Evolutionary conservation across 805 yeast species (phyloP).

Genomic region (Yarrowia sp.): DNA sequence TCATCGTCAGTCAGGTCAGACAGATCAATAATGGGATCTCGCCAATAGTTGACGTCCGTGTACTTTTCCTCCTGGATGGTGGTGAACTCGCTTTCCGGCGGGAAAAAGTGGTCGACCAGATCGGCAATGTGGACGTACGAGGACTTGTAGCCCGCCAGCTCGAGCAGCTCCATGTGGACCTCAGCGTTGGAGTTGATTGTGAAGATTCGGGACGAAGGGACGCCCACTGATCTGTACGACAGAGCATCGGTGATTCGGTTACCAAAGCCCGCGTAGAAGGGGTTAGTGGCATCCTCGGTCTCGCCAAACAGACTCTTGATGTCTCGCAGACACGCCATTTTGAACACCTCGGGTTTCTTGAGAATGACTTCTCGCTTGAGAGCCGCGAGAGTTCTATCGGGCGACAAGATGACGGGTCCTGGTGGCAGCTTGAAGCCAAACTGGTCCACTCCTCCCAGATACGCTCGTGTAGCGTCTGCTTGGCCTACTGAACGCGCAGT

Average conservation of each 20-base stretch:
- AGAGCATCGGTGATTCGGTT: slow-evolving; percentile 96
- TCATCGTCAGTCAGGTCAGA: slow-evolving; percentile 46
- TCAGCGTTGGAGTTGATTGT: slow-evolving; percentile 97
- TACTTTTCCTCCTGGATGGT: slow-evolving; percentile 61
- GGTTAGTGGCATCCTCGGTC: slow-evolving; percentile 49
- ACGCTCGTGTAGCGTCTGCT: slow-evolving; percentile 89
- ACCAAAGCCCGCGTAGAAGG: slow-evolving; percentile 98
- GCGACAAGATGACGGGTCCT: slow-evolving; percentile 95
- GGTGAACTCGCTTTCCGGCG: slow-evolving; percentile 65
- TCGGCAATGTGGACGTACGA: slow-evolving; percentile 90
- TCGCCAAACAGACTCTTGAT: slow-evolving; percentile 65
- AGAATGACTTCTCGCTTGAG: slow-evolving; percentile 87
- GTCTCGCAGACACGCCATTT: slow-evolving; percentile 94
- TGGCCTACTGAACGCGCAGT: slow-evolving; percentile 96
- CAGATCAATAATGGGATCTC: slow-evolving; percentile 72
- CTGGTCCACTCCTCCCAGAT: slow-evolving; percentile 78
- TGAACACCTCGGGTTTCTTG: slow-evolving; percentile 97
- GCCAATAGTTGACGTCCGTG: slow-evolving; percentile 92
- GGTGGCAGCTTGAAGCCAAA: slow-evolving; percentile 74
- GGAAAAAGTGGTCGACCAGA: slow-evolving; percentile 95
- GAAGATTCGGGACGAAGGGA: slow-evolving; percentile 92
- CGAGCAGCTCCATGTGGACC: slow-evolving; percentile 94
- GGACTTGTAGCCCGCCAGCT: slow-evolving; percentile 89
- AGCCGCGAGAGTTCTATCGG: slow-evolving; percentile 97
- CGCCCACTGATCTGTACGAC: slow-evolving; percentile 89